A percentile compares a stretch with the other conserved stretches of the same genome.
phyloP scores from a whole-genome alignment of 2,329 filamentous ascomycete genomes.

The Botryotinia calthae region DNA sequence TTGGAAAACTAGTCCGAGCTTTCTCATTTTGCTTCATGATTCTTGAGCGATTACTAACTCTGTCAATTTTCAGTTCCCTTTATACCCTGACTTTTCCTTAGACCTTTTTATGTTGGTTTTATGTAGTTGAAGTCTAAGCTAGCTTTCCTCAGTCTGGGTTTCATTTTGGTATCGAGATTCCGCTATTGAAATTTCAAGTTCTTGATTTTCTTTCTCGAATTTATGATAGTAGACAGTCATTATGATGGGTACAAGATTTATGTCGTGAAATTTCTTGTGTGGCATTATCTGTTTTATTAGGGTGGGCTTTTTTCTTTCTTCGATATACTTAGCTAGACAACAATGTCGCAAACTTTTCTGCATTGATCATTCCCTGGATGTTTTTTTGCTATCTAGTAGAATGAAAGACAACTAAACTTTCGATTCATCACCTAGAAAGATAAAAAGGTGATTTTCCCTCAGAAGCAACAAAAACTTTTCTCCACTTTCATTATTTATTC shows the following conservation, averaged over 20 bases:
- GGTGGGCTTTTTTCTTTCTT: background rate
- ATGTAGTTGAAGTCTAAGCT: background rate
- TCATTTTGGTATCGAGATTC: background rate
- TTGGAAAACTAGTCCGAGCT: background rate
- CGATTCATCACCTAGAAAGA: background rate
- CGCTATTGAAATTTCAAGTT: background rate
- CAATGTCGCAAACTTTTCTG: background rate
- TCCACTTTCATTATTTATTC: too few species aligned
- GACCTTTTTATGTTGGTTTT: background rate
- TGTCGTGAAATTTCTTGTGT: fast-evolving
- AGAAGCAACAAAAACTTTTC: background rate
- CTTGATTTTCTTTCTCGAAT: background rate
- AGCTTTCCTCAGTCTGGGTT: background rate
- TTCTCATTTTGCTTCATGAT: background rate
- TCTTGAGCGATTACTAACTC: background rate
- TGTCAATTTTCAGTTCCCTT: background rate
- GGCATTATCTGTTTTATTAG: background rate
- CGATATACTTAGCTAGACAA: background rate
- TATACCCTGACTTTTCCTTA: background rate
- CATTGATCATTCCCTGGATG: fast-evolving
- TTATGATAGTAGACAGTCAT: background rate
- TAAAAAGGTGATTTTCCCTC: background rate
- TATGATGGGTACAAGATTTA: background rate
- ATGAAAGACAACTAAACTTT: too few species aligned
- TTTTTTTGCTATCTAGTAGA: fast-evolving